phyloP scores from a whole-genome alignment of 805 yeast genomes.

The Wickerhamiella siamensis region DNA sequence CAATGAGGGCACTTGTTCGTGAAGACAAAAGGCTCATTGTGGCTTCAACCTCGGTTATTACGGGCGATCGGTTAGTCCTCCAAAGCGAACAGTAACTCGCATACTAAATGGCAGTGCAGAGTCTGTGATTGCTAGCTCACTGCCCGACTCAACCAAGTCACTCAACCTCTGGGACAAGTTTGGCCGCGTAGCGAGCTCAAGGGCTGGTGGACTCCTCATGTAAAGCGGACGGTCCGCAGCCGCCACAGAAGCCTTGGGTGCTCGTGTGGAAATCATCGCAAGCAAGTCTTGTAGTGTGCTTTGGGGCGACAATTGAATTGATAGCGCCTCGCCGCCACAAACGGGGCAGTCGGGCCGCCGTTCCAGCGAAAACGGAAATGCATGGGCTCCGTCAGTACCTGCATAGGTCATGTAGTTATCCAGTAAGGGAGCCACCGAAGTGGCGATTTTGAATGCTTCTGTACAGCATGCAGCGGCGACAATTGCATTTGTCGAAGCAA shows the following conservation, averaged over 20 bases:
- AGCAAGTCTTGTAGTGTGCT: conserved; percentile 32
- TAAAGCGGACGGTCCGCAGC: conserved; percentile 30
- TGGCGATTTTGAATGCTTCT: conserved; percentile 67
- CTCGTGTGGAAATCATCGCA: conserved; percentile 25
- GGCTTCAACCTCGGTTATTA: conserved; percentile 35
- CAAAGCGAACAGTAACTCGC: conserved; percentile 15
- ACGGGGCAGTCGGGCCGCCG: conserved; percentile 55
- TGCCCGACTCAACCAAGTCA: conserved; percentile 30
- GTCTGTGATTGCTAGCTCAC: conserved; percentile 42
- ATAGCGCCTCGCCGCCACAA: conserved; percentile 38
- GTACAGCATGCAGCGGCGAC: conserved; percentile 81
- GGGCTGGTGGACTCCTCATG: conserved; percentile 33
- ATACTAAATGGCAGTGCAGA: conserved; percentile 35
- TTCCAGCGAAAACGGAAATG: conserved; percentile 54
- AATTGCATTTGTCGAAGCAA: conserved; percentile 86
- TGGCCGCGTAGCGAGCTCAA: conserved; percentile 33
- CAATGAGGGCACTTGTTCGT: conserved; percentile 44
- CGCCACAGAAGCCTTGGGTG: conserved; percentile 32
- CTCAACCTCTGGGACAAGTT: conserved; percentile 29
- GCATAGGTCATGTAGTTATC: conserved; percentile 77
- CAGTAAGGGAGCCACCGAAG: conserved; percentile 50
- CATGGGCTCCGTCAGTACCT: conserved; percentile 67
- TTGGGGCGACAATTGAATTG: conserved; percentile 11
- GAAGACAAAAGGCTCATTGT: conserved; percentile 28
- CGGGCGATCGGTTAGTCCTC: conserved; percentile 28